Evolutionary conservation across 2,329 filamentous ascomycete species (phyloP).

Genomic region (Aaosphaeria arxii): DNA sequence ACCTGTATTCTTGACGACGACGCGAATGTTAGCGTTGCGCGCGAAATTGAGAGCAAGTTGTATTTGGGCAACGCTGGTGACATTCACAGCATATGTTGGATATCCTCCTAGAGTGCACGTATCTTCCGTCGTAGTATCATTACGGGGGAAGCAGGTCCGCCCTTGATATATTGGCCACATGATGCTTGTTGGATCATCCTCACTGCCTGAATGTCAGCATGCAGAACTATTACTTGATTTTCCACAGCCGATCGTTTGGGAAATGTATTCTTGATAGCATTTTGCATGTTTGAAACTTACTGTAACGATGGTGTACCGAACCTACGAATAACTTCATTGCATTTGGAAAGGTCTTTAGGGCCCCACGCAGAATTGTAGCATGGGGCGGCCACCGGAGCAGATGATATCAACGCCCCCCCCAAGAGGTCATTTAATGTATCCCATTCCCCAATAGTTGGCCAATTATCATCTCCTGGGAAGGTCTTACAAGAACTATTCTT

Average conservation of each 20-base stretch:
- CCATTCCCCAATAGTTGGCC: slow-evolving; percentile 1
- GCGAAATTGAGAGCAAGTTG: slow-evolving; percentile 19
- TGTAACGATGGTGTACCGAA: neutral
- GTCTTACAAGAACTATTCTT: neutral
- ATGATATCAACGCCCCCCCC: slow-evolving; percentile 2
- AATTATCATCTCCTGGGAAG: slow-evolving; percentile 2
- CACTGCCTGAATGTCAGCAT: slow-evolving; percentile 1
- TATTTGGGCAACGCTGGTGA: slow-evolving; percentile 15
- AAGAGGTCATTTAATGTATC: slow-evolving; percentile 1
- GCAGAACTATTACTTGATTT: neutral
- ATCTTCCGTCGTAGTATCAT: neutral
- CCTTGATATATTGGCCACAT: slow-evolving; percentile 11
- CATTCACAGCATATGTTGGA: slow-evolving; percentile 27
- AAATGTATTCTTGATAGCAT: slow-evolving; percentile 11
- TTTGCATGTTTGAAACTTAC: neutral
- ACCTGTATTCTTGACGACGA: slow-evolving; percentile 26
- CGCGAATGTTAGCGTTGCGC: slow-evolving; percentile 14
- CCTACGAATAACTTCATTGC: neutral
- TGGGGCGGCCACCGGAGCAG: slow-evolving; percentile 1
- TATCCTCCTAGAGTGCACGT: slow-evolving; percentile 20
- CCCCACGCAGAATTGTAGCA: slow-evolving; percentile 5
- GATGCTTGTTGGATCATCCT: slow-evolving; percentile 8
- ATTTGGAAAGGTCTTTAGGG: slow-evolving; percentile 1
- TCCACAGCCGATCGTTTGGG: neutral
- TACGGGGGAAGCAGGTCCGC: slow-evolving; percentile 6